Percentiles rank a stretch among this genome's conserved stretches.
phyloP scores from a whole-genome alignment of 1,284 basidiomycete genomes.

The Boletus semigastroideus region DNA sequence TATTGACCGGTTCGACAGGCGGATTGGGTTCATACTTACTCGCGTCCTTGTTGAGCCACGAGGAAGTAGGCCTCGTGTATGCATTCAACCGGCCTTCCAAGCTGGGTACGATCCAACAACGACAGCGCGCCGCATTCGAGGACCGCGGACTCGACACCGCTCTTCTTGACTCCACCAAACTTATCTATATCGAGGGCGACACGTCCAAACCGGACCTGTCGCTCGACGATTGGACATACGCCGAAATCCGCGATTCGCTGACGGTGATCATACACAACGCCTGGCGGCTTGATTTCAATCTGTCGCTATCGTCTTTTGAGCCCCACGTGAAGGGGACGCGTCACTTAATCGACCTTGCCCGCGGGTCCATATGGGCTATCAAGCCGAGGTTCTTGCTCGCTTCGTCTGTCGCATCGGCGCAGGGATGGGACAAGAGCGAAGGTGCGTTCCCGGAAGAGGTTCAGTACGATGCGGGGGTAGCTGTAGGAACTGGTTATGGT shows the following conservation, averaged over 20 bases:
- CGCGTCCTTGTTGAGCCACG: constrained; percentile 16
- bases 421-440: constrained; percentile 20
- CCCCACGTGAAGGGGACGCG: constrained; percentile 29
- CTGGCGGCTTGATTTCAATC: constrained; percentile 40
- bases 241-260: constrained; percentile 23
- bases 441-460: constrained; percentile 24
- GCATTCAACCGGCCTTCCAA: constrained; percentile 33
- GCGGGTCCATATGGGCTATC: constrained; percentile 20
- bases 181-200: constrained; percentile 33
- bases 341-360: constrained; percentile 35
- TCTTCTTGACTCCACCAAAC: constrained; percentile 30
- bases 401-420: constrained; percentile 26
- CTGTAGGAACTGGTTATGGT: constrained; percentile 22
- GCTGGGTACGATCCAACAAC: constrained; percentile 10
- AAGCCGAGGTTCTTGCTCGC: constrained; percentile 33
- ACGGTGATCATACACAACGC: constrained; percentile 34
- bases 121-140: constrained; percentile 32
- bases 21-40: constrained; percentile 32
- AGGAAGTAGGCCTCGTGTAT: constrained; percentile 28
- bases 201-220: constrained; percentile 24
- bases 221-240: constrained; percentile 22
- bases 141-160: constrained; percentile 32
- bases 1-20: constrained; percentile 36
- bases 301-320: constrained; percentile 36
- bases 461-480: constrained; percentile 13